Base-by-base conservation (phyloP, 2,329 filamentous ascomycete genomes). In the Penicillium sp. region DNA sequence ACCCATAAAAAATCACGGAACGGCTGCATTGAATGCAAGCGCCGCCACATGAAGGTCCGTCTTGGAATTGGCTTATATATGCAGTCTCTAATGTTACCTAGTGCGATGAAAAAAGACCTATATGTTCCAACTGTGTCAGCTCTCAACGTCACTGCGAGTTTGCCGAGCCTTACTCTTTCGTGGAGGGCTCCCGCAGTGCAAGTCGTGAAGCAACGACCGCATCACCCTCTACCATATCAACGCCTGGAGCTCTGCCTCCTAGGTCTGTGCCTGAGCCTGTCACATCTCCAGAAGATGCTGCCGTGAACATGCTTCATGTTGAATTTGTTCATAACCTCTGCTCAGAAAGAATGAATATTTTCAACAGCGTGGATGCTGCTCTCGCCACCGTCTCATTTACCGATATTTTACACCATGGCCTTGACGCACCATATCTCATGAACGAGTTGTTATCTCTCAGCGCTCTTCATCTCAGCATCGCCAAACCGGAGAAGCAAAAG, bases 361-460 rank as follows among this genome's bases (percentile, higher is more conserved):
- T 38, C 16, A 3, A 10, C 18, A 18, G 18, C 18, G 18, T 18
- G 18, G 18, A 18, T 18, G 18, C 18, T 27, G 8, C 36, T 45
- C 8, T 29, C 41, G 16, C 47, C 55, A 3, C 5, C 7, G 14
- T 51, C 4, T 38, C 49, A 11, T 51, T 57, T 1, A 9, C 50
- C 1, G 53, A 58, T 3, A 21, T 61, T 1, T 29, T 58, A 9
- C 47, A 27, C 21, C 22, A 46, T 13, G 45, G 50, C 2, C 22
- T 64, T 4, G 29, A 39, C n/a, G 62, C 55, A 3, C 79, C 77
- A 1, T 81, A 77, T 50, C 71, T 80, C 3, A 74, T 81, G 56
- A 77, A 81, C 52, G 71, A 79, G 58, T 44, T 80, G 5, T 71
- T 82, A 10, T 79, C 78, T 38, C 58, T 79, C 44, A 71, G 77